Conservation (phyloP, 331 rosid species). For the Prunus yedoensis region DNA sequence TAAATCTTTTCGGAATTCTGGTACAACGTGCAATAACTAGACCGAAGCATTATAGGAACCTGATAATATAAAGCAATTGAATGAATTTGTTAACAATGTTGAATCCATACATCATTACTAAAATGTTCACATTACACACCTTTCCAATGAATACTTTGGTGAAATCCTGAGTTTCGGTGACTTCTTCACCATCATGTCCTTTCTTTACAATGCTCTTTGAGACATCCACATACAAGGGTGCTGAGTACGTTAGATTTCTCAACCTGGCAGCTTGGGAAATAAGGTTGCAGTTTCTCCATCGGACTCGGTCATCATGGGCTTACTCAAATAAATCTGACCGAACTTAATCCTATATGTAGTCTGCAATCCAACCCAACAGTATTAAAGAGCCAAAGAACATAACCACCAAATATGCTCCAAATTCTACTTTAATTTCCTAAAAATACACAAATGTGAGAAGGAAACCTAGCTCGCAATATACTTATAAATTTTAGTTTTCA, state of each 20-base stretch:
- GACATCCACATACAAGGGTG: slow-evolving; percentile 97
- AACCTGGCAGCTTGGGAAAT: slow-evolving; percentile 97
- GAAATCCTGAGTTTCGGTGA: slow-evolving; percentile 91
- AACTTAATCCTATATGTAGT: slow-evolving; percentile 80
- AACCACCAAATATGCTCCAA: background rate
- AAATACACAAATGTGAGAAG: background rate
- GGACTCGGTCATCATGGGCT: slow-evolving; percentile 98
- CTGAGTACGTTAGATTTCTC: slow-evolving; percentile 91
- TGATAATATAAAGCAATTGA: slow-evolving; percentile 22
- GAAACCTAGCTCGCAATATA: background rate
- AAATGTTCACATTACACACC: slow-evolving; percentile 36
- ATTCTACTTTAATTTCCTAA: background rate
- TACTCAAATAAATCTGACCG: slow-evolving; percentile 96
- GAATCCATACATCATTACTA: slow-evolving; percentile 5
- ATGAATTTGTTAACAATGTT: background rate
- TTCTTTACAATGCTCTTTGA: slow-evolving; percentile 86
- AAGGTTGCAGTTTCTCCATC: slow-evolving; percentile 97
- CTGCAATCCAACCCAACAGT: slow-evolving; percentile 40
- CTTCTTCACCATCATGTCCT: slow-evolving; percentile 96
- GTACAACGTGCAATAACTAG: slow-evolving; percentile 92
- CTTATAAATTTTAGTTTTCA: background rate
- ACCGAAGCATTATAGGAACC: slow-evolving; percentile 99
- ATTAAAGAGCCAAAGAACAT: slow-evolving; percentile 19
- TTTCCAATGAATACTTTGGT: slow-evolving; percentile 95
- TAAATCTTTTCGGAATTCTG: slow-evolving; percentile 96